Base-by-base conservation (phyloP, 2,329 filamentous ascomycete species). In the Cercospora canescens region DNA sequence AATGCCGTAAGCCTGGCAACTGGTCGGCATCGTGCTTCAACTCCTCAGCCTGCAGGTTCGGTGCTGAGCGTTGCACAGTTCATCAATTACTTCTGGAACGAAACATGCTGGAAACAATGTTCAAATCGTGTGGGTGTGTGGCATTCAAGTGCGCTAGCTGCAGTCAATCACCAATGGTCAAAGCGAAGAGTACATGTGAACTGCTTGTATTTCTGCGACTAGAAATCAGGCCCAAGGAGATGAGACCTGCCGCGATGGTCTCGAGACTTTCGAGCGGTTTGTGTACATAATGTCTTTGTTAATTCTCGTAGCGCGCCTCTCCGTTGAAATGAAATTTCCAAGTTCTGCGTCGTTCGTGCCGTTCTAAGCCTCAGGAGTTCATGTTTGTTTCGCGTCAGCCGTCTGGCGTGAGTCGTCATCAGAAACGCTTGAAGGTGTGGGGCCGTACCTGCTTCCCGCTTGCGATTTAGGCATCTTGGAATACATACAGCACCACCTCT, bases 201-300 rank as follows among this genome's bases (percentile, higher is more conserved):
- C 64, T 70, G 65, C 68, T 65, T 55, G 66, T 68, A 18, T 18
- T 21, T n/a, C 26, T 34, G 30, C n/a, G 18, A 32, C 39, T 48
- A 34, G 37, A 61, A 56, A 14, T 37, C 35, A 24, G 37, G 34
- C 50, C 60, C 56, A 34, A 50, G 39, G 60, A 35, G 50, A 55
- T 39, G 48, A 30, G 60, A 54, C 48, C 50, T 62, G 60, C 60
- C 35, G 26, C 50, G 9, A 62, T 48, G 60, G 48, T 62, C 50
- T 50, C 50, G 45, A 24, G 6, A 28, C 16, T n/a, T 30, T 50
- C 45, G 32, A 45, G 30, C 45, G 59, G 50, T 48, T 54, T 62
- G 34, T 73, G 72, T 74, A 74, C 62, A 74, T 74, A 74, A 72
- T 72, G 70, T 74, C 68, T 70, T 70, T 69, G 62, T 66, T 71